Percentiles rank a stretch among this genome's conserved stretches.
Evolutionary conservation across 2,329 filamentous ascomycete genomes (phyloP).

Genomic region (Fusarium nodosum): DNA sequence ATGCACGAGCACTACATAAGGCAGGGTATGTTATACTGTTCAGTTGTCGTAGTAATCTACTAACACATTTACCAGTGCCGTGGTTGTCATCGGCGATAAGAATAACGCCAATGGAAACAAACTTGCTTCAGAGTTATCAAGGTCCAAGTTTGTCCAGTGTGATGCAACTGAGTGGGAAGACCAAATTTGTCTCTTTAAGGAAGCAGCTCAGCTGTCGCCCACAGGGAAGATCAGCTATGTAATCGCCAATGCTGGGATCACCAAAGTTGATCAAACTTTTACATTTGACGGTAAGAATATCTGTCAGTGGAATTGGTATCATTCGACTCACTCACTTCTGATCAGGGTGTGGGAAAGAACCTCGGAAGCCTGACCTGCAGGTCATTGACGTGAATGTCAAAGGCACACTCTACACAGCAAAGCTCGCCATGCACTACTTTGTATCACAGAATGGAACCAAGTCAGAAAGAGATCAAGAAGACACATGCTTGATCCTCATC

Average conservation of each 20-base stretch:
- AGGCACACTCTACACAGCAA: not conserved
- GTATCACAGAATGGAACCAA: not conserved
- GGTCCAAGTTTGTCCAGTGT: not conserved
- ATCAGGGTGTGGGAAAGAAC: not conserved
- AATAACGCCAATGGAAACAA: accelerated
- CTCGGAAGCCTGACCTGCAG: not conserved
- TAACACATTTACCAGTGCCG: not conserved
- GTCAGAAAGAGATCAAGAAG: not conserved
- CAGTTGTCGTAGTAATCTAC: accelerated
- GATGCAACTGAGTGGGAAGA: conserved; percentile 5
- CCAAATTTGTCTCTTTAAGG: not conserved
- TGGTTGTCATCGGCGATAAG: conserved; percentile 3
- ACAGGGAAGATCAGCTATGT: not conserved
- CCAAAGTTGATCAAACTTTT: conserved; percentile 6
- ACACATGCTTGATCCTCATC: conserved; percentile 5
- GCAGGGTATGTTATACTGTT: not conserved
- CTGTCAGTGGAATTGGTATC: accelerated
- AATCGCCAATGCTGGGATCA: conserved; percentile 14
- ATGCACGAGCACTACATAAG: not conserved
- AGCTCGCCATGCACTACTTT: conserved; percentile 20
- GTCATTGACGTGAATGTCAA: conserved; percentile 5
- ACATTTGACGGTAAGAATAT: not conserved
- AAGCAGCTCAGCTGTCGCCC: not conserved
- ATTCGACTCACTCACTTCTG: not conserved
- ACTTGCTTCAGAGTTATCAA: not conserved